Conservation (phyloP, 2,329 filamentous ascomycete species). For the Colletotrichum trifolii region DNA sequence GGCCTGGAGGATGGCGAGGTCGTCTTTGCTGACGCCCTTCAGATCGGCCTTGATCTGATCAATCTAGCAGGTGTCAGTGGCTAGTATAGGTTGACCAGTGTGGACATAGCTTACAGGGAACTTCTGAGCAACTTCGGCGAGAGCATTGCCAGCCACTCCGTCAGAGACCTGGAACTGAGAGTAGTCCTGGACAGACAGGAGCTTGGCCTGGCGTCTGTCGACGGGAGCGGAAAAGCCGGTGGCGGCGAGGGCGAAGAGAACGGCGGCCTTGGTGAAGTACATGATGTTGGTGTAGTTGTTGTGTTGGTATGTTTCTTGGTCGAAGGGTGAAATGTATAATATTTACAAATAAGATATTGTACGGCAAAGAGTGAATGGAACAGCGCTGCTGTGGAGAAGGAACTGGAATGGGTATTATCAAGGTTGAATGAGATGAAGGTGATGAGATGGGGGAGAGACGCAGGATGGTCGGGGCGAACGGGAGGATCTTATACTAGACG, state of each 20-base stretch:
- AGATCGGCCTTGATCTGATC: constrained; percentile 49
- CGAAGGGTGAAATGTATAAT: constrained; percentile 22
- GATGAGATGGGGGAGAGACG: constrained; percentile 3
- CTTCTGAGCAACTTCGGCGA: constrained; percentile 63
- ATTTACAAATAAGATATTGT: constrained; percentile 20
- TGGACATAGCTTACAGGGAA: constrained; percentile 57
- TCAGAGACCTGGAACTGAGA: constrained; percentile 57
- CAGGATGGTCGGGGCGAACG: constrained; percentile 10
- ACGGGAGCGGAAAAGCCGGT: constrained; percentile 45
- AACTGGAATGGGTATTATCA: constrained; percentile 13
- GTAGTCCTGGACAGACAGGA: constrained; percentile 32
- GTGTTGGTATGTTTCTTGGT: constrained; percentile 34
- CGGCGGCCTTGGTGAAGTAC: constrained; percentile 50
- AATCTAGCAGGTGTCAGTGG: constrained; percentile 15
- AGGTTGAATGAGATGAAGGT: constrained; percentile 26
- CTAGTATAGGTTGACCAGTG: no score
- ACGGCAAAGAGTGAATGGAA: constrained; percentile 22
- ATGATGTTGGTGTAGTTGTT: constrained; percentile 42
- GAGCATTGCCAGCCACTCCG: constrained; percentile 63
- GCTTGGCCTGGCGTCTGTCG: constrained; percentile 40
- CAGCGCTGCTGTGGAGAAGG: constrained; percentile 33
- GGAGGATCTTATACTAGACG: constrained; percentile 32
- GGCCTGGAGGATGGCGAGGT: constrained; percentile 62
- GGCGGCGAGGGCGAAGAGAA: constrained; percentile 50
- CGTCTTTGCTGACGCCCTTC: constrained; percentile 56